Percentiles rank a stretch among this genome's conserved stretches.
Evolutionary conservation across 345 rosid genomes (phyloP).

Genomic region (Dipteronia dyeriana): DNA sequence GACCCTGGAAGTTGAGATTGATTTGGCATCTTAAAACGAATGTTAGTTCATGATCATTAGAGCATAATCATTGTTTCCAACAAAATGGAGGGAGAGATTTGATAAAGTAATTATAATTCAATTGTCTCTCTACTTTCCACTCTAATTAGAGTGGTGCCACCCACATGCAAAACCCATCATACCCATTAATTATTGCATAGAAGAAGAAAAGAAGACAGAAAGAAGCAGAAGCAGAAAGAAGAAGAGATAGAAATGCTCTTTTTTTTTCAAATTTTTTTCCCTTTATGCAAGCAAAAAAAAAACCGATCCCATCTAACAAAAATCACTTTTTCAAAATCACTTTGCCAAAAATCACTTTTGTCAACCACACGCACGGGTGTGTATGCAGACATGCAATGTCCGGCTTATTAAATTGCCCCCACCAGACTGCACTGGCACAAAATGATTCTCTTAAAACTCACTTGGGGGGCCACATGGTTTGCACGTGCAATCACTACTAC

Average conservation of each 20-base stretch:
- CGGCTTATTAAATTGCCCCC: slow-evolving; percentile 3
- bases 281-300: neutral
- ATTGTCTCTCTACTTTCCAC: neutral
- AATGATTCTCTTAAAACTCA: neutral
- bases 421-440: neutral
- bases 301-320: neutral
- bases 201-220: neutral
- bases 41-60: too few species aligned
- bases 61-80: too few species aligned
- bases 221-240: neutral
- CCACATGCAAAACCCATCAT: slow-evolving; percentile 15
- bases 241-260: neutral
- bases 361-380: slow-evolving; percentile 31
- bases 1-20: too few species aligned
- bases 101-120: neutral
- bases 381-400: neutral
- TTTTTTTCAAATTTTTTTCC: neutral
- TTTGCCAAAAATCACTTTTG: neutral
- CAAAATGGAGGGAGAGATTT: neutral
- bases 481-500: slow-evolving; percentile 38
- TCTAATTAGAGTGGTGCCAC: neutral
- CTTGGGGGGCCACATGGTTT: slow-evolving; percentile 19
- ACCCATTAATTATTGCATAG: neutral
- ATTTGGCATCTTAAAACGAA: too few species aligned
- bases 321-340: too few species aligned